A percentile compares a stretch with the other conserved stretches of the same genome.
Evolutionary conservation across 2,329 filamentous ascomycete species (phyloP).

Genomic region (Arthrobotrys megalospora): DNA sequence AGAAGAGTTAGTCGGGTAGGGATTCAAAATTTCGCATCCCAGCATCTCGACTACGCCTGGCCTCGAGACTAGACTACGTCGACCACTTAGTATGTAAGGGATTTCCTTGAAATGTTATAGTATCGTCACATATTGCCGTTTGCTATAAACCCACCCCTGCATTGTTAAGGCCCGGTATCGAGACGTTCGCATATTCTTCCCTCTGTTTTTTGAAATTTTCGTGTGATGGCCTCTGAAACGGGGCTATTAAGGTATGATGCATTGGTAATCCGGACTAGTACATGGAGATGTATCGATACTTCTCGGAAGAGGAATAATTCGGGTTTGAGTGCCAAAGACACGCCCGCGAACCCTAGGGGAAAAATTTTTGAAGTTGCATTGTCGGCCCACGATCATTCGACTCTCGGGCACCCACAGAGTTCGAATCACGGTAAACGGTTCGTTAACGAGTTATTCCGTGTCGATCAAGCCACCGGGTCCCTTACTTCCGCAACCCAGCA

Average conservation of each 20-base stretch:
- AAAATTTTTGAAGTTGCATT: conserved; percentile 1
- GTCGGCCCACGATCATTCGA: conserved; percentile 23
- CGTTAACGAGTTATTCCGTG: conserved; percentile 14
- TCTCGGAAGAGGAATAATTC: conserved; percentile 8
- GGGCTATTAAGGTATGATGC: conserved; percentile 37
- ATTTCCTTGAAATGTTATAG: conserved; percentile 20
- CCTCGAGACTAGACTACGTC: conserved; percentile 10
- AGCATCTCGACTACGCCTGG: conserved; percentile 3
- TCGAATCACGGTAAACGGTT: conserved; percentile 18
- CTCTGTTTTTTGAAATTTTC: neutral
- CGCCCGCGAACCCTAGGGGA: neutral
- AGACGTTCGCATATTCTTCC: conserved; percentile 22
- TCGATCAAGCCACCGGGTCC: conserved; percentile 42
- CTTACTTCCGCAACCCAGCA: conserved; percentile 33
- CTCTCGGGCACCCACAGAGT: conserved; percentile 10
- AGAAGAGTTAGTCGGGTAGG: conserved; percentile 17
- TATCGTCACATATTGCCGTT: conserved; percentile 41
- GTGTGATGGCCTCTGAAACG: conserved; percentile 37
- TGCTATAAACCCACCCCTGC: neutral
- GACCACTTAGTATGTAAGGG: neutral
- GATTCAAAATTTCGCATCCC: conserved; percentile 18
- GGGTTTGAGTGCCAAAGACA: neutral
- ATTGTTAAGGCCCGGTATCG: neutral
- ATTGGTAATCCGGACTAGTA: conserved; percentile 29
- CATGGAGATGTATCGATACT: conserved; percentile 46